Evolutionary conservation across 305 asterid genomes (phyloP), one percentile per base, ranked within the genome.

Genomic region (Fraxinus albicans): DNA sequence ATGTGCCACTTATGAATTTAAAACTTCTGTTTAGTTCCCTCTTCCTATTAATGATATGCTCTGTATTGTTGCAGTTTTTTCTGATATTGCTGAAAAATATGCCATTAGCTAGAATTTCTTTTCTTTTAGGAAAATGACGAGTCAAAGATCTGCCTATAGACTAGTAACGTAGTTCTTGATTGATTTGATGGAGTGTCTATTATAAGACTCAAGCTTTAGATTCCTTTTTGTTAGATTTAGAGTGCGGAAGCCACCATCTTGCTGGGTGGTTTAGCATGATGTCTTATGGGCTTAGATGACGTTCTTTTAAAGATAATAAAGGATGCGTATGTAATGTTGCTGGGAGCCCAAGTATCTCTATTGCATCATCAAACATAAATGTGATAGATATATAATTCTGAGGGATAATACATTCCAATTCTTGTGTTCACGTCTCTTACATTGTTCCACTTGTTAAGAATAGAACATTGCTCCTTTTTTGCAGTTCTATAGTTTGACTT

Each of bases 401-500:
- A 65, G 5, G 73, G 36, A 65, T 2, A 65, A 25, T 65, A 27
- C 36, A 65, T 65, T 65, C 35, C 4, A 25, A 65, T 65, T 65
- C 76, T 31, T 13, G 8, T 29, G 8, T 29, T 70, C 40, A 70
- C 1, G 40, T 31, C 40, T 70, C 38, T 31, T 70, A 70, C 40
- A 31, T 31, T 70, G 36, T 21, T 31, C 1, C 75, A 27, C 19
- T 69, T 1, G 35, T 65, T 65, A 65, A 65, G 73, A 65, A 33
- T 65, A 65, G 38, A 25, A 13, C 15, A 10, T 31, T 31, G 13
- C 76, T 70, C 10, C 76, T 70, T 70, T 69, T 70, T 15, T 10
- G 65, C 80, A 27, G 69, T 80, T 13, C 47, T 72, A 4, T 70
- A 10, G 44, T 82, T 75, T 40, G n/a, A 70, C 50, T 40, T 50